phyloP scores from a whole-genome alignment of 768 basidiomycete genomes.

The Infundibulicybe gibba region DNA sequence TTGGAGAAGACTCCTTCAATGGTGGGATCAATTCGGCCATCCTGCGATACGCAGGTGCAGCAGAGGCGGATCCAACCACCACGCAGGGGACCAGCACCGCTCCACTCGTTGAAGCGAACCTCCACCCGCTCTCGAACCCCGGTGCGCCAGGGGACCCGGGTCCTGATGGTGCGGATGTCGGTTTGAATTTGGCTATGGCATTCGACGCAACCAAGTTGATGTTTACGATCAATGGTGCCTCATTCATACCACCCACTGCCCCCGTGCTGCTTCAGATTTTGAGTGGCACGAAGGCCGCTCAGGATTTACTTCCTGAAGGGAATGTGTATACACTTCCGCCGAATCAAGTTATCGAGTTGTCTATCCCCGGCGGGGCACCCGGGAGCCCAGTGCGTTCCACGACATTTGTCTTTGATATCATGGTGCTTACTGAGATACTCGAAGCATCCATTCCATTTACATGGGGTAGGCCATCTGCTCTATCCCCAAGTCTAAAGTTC shows the following conservation, averaged over 20 bases:
- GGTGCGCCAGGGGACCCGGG: slow-evolving; percentile 25
- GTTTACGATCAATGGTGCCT: slow-evolving; percentile 19
- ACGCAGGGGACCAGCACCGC: slow-evolving; percentile 5
- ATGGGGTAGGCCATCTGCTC: slow-evolving; percentile 26
- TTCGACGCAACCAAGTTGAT: slow-evolving; percentile 30
- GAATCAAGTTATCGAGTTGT: slow-evolving; percentile 34
- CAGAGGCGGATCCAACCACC: slow-evolving; percentile 22
- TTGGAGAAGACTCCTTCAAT: slow-evolving; percentile 12
- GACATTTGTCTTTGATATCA: slow-evolving; percentile 1
- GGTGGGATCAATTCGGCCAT: slow-evolving; percentile 39
- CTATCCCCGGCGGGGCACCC: slow-evolving; percentile 20
- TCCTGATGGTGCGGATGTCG: slow-evolving; percentile 29
- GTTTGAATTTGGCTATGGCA: slow-evolving; percentile 13
- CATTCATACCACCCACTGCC: slow-evolving; percentile 23
- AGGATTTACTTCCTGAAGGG: slow-evolving; percentile 24
- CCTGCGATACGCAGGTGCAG: slow-evolving; percentile 34
- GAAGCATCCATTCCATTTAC: slow-evolving; percentile 38
- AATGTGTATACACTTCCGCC: slow-evolving; percentile 28
- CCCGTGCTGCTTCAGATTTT: slow-evolving; percentile 39
- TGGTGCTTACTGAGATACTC: not conserved
- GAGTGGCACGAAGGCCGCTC: slow-evolving; percentile 26
- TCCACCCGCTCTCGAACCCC: slow-evolving; percentile 15
- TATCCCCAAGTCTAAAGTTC: not conserved
- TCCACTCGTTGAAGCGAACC: slow-evolving; percentile 23
- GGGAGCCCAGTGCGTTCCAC: slow-evolving; percentile 19